Percentiles rank a stretch among this genome's conserved stretches.
Evolutionary conservation across 352 stramenopile species (phyloP).

Genomic region (Globisporangium spiculum): DNA sequence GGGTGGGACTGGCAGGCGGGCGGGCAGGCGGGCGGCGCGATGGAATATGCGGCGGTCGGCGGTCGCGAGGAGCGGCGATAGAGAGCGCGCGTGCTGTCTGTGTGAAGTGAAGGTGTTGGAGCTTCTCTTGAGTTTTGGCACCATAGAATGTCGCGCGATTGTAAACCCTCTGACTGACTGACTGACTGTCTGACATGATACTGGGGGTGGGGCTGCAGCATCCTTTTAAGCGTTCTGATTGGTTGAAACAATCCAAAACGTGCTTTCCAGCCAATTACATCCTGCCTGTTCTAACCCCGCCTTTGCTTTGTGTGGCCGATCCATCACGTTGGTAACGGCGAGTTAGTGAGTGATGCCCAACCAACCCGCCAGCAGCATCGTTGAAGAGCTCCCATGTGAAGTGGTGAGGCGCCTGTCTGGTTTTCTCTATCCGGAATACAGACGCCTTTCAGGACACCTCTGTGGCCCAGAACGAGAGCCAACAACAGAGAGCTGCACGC

Average conservation of each 20-base stretch:
- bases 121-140: not conserved
- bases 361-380: not conserved
- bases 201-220: not conserved
- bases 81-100: not conserved
- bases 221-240: not conserved
- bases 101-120: not conserved
- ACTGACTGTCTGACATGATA: slow-evolving; percentile 2
- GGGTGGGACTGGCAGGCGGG: not conserved
- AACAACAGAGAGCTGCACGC: not conserved
- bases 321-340: not conserved
- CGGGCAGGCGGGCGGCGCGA: not conserved
- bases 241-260: not conserved
- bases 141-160: slow-evolving; percentile 4
- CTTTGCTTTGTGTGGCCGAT: slow-evolving; percentile 1
- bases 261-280: not conserved
- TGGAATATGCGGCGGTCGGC: slow-evolving; percentile 1
- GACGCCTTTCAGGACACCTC: not conserved
- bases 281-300: not conserved
- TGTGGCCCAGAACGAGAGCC: not conserved
- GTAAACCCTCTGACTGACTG: not conserved
- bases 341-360: not conserved
- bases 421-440: not conserved
- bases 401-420: not conserved
- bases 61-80: not conserved
- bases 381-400: slow-evolving; percentile 6